Evolutionary conservation across 2,329 filamentous ascomycete genomes (phyloP).

Genomic region (Fusarium robinianum): DNA sequence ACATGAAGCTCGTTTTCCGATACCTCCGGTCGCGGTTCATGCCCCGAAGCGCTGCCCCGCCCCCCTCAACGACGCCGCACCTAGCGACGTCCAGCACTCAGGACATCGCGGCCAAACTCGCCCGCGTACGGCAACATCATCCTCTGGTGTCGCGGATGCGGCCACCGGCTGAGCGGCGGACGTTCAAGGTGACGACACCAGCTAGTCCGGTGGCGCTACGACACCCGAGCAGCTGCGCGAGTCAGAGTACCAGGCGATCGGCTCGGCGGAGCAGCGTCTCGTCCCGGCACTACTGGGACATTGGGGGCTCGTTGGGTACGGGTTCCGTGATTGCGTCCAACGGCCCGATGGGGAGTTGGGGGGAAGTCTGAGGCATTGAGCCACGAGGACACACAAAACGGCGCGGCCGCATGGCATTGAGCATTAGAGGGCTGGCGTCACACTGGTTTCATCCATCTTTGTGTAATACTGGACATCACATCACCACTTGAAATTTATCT

Average conservation of each 20-base stretch:
- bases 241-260: slow-evolving; percentile 80
- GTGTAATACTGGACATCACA: slow-evolving; percentile 25
- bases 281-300: slow-evolving; percentile 89
- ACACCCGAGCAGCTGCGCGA: slow-evolving; percentile 74
- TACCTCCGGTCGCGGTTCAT: slow-evolving; percentile 80
- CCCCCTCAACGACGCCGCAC: slow-evolving; percentile 51
- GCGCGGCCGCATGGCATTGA: slow-evolving; percentile 13
- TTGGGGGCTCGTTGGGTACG: slow-evolving; percentile 79
- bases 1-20: slow-evolving; percentile 88
- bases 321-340: slow-evolving; percentile 70
- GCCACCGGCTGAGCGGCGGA: slow-evolving; percentile 55
- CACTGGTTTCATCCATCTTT: slow-evolving; percentile 8
- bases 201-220: slow-evolving; percentile 53
- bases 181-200: slow-evolving; percentile 59
- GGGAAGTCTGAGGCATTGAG: slow-evolving; percentile 64
- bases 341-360: slow-evolving; percentile 76
- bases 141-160: slow-evolving; percentile 71
- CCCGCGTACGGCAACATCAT: slow-evolving; percentile 85
- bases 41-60: slow-evolving; percentile 49
- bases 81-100: slow-evolving; percentile 58
- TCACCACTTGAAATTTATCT: no score
- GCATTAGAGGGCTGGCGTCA: slow-evolving; percentile 12
- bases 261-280: slow-evolving; percentile 70
- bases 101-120: slow-evolving; percentile 75
- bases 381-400: slow-evolving; percentile 11